Conservation (phyloP, 305 asterid genomes). For the Ajuga reptans region DNA sequence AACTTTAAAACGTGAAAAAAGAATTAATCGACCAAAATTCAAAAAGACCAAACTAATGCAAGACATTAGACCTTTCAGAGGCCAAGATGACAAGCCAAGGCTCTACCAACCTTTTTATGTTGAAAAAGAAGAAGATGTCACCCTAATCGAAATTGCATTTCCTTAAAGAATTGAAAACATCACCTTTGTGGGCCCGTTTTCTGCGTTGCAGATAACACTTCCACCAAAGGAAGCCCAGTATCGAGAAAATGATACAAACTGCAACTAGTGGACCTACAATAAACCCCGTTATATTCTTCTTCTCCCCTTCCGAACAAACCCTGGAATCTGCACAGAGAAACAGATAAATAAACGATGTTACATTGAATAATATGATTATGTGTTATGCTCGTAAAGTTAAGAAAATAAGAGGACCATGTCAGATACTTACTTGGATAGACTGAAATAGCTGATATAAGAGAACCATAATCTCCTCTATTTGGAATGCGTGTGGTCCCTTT, state of each 20-base stretch:
- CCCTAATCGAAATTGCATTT: background rate
- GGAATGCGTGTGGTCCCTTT: conserved; percentile 85
- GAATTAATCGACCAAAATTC: background rate
- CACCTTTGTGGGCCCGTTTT: conserved; percentile 41
- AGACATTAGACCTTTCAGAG: background rate
- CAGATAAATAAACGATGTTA: background rate
- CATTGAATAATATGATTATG: background rate
- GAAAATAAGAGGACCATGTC: background rate
- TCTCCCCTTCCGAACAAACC: conserved; percentile 48
- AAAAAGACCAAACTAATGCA: background rate
- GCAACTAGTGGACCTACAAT: conserved; percentile 37
- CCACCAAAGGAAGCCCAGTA: conserved; percentile 51
- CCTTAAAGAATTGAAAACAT: background rate
- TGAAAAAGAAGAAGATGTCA: background rate
- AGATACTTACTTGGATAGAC: conserved; percentile 54
- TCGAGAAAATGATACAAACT: conserved; percentile 25
- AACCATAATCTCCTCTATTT: conserved; percentile 59
- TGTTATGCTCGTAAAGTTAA: background rate
- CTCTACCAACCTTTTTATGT: background rate
- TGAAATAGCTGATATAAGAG: conserved; percentile 73
- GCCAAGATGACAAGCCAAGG: background rate
- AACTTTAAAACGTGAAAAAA: background rate
- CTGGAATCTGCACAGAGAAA: conserved; percentile 41
- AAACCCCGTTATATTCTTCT: conserved; percentile 36
- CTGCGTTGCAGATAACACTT: conserved; percentile 35